These are phyloP conservation scores for Umbilicaria muhlenbergii DNA, from an alignment of 495 filamentous ascomycete genomes.

Conservation along the genomic window DNA sequence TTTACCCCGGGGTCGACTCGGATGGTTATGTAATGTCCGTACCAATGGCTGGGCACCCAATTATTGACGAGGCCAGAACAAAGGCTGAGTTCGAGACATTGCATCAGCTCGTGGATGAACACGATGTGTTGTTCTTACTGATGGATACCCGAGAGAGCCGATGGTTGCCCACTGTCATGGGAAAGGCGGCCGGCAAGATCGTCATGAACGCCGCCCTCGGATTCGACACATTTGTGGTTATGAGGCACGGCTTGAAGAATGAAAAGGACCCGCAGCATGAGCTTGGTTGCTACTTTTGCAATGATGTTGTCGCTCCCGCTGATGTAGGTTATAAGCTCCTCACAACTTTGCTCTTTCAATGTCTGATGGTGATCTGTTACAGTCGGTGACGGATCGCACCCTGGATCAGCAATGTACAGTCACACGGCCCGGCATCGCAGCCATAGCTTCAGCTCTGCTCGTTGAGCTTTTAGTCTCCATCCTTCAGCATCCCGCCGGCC, in stretches of 20 bases:
- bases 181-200: constrained; percentile 79
- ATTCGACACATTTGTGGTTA: constrained; percentile 92
- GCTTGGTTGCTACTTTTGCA: constrained; percentile 95
- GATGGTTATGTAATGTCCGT: constrained; percentile 67
- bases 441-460: constrained; percentile 81
- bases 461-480: constrained; percentile 81
- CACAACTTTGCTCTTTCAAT: background rate
- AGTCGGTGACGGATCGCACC: constrained; percentile 86
- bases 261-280: constrained; percentile 28
- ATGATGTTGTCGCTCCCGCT: constrained; percentile 87
- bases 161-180: constrained; percentile 97
- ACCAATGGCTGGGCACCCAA: constrained; percentile 88
- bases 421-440: constrained; percentile 80
- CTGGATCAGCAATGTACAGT: constrained; percentile 98
- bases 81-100: constrained; percentile 62
- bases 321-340: constrained; percentile 49
- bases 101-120: constrained; percentile 59
- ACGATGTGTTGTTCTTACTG: constrained; percentile 85
- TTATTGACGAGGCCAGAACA: constrained; percentile 49
- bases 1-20: constrained; percentile 81
- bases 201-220: constrained; percentile 93
- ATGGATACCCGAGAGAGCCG: constrained; percentile 93
- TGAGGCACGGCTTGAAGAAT: constrained; percentile 65
- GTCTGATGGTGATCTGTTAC: constrained; percentile 24
- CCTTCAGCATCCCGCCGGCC: constrained; percentile 62